Conservation (phyloP, 345 rosid genomes). For the Erodium maritimum region DNA sequence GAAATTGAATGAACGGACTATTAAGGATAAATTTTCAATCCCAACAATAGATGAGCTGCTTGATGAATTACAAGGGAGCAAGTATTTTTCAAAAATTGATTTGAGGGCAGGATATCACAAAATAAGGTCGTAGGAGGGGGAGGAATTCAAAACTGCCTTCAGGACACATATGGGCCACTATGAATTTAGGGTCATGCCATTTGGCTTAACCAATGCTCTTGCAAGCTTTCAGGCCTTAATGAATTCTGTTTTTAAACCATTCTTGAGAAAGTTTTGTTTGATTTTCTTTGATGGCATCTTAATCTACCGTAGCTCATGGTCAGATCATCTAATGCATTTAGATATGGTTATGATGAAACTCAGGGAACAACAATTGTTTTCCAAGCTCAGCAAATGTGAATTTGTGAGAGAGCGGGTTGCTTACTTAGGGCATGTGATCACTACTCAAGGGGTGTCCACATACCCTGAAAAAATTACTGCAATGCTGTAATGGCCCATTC, state of each 20-base stretch:
- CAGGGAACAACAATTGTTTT: no score
- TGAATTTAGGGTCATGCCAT: background rate
- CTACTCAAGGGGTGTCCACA: no score
- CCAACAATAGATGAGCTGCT: background rate
- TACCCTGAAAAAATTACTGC: no score
- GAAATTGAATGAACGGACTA: background rate
- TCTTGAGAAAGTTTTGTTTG: background rate
- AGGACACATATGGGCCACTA: background rate
- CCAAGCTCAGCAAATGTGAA: no score
- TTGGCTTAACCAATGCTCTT: background rate
- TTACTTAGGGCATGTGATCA: no score
- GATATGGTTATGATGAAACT: no score
- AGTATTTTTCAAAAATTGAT: background rate
- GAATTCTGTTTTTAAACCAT: background rate
- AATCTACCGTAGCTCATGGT: no score
- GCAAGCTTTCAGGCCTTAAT: background rate
- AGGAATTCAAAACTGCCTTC: background rate
- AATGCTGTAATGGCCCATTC: no score
- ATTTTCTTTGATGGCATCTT: background rate
- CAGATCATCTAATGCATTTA: no score
- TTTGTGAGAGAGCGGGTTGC: no score
- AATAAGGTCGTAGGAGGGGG: background rate
- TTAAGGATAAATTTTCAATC: background rate
- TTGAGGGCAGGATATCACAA: background rate
- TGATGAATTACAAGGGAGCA: background rate